A percentile compares a stretch with the other conserved stretches of the same genome.
Evolutionary conservation across 768 basidiomycete species (phyloP).

Genomic region (Mycena polygramma): DNA sequence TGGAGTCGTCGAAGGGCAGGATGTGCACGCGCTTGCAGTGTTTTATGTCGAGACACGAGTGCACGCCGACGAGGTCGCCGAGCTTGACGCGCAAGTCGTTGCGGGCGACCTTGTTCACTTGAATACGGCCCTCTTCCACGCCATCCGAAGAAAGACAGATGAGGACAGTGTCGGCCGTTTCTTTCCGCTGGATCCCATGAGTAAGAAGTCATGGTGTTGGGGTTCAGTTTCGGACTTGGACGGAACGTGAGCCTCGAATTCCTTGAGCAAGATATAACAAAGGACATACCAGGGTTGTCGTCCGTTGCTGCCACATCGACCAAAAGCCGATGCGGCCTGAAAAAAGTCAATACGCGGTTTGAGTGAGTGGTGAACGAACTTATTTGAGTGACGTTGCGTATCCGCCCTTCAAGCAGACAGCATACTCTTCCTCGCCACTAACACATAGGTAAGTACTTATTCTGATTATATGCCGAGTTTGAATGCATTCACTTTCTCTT

Average conservation of each 20-base stretch:
- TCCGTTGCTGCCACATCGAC: slow-evolving; percentile 95
- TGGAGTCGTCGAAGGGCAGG: slow-evolving; percentile 97
- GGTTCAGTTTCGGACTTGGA: slow-evolving; percentile 93
- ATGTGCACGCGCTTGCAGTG: slow-evolving; percentile 98
- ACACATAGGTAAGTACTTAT: no score
- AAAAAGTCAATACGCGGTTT: slow-evolving; percentile 39
- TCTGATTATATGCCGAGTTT: no score
- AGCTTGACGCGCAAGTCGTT: slow-evolving; percentile 99
- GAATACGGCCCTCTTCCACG: slow-evolving; percentile 97
- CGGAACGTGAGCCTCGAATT: slow-evolving; percentile 29
- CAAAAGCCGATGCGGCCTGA: slow-evolving; percentile 95
- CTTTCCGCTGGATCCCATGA: slow-evolving; percentile 77
- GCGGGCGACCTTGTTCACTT: slow-evolving; percentile 99
- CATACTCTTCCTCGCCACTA: no score
- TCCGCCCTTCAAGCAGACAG: no score
- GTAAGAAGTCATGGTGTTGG: slow-evolving; percentile 85
- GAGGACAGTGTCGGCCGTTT: slow-evolving; percentile 97
- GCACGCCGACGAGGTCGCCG: slow-evolving; percentile 95
- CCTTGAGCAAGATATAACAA: no score
- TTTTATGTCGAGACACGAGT: slow-evolving; percentile 97
- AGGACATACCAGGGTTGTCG: slow-evolving; percentile 94
- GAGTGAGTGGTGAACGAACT: no score
- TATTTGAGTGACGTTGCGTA: no score
- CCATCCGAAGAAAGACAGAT: slow-evolving; percentile 97
- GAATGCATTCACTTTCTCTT: no score